Evolutionary conservation across 2,329 filamentous ascomycete species (phyloP).

Genomic region (Beauveria australis): DNA sequence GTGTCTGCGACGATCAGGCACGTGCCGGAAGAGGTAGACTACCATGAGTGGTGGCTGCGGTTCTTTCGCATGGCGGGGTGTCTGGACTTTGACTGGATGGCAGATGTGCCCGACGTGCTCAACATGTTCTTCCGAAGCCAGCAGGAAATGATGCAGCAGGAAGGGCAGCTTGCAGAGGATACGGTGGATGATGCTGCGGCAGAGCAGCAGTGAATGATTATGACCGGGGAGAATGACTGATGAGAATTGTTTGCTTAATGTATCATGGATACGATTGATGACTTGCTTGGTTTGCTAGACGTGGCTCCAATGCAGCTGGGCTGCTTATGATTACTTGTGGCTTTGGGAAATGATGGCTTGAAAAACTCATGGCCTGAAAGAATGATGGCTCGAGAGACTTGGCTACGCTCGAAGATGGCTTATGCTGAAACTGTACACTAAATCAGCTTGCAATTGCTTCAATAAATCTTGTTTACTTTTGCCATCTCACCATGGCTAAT

Average conservation of each 20-base stretch:
- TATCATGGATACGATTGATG: not conserved
- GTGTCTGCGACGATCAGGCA: not conserved
- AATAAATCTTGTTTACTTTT: not conserved
- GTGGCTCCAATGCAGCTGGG: not conserved
- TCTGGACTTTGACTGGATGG: slow-evolving; percentile 12
- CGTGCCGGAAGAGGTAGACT: slow-evolving; percentile 5
- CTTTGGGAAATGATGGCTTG: not conserved
- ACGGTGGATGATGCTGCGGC: not conserved
- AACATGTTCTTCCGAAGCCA: not conserved
- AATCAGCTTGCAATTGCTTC: not conserved
- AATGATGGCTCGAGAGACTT: not conserved
- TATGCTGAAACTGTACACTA: not conserved
- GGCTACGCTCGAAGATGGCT: not conserved
- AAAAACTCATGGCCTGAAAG: too few relatives aligned
- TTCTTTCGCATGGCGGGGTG: slow-evolving; percentile 12
- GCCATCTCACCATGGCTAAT: too few relatives aligned
- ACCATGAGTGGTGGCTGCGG: slow-evolving; percentile 11
- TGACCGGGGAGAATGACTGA: too few relatives aligned
- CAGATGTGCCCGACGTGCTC: not conserved
- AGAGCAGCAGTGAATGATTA: not conserved
- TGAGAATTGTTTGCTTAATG: not conserved
- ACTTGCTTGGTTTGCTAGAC: slow-evolving; percentile 2
- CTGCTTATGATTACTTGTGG: not conserved
- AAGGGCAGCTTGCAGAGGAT: not conserved
- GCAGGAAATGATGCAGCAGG: not conserved